Percentiles rank a stretch among this genome's conserved stretches.
phyloP scores from a whole-genome alignment of 2,329 filamentous ascomycete genomes.

The Talaromyces sp. region DNA sequence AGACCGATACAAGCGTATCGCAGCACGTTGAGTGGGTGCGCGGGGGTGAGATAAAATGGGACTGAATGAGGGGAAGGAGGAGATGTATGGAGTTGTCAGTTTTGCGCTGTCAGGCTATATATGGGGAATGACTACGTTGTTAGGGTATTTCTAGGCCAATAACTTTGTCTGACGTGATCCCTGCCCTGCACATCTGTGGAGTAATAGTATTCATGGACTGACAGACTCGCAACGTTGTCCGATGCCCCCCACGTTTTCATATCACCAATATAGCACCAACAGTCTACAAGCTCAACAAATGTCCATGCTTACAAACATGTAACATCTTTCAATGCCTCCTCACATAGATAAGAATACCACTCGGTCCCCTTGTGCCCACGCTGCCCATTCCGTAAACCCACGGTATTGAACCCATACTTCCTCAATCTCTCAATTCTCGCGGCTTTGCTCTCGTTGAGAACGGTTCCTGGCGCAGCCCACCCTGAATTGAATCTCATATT shows the following conservation, averaged over 20 bases:
- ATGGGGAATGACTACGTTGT: neutral
- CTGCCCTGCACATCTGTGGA: neutral
- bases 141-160: neutral
- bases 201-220: neutral
- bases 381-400: slow-evolving; percentile 33
- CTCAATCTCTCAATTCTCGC: slow-evolving; percentile 36
- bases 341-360: slow-evolving; percentile 39
- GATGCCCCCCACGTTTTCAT: slow-evolving; percentile 1
- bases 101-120: neutral
- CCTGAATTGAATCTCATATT: slow-evolving; percentile 4
- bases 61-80: neutral
- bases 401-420: slow-evolving; percentile 36
- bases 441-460: slow-evolving; percentile 32
- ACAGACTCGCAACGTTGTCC: neutral
- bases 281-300: neutral
- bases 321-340: slow-evolving; percentile 34
- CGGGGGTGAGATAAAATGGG: neutral
- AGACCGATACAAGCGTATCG: neutral
- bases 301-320: slow-evolving; percentile 20
- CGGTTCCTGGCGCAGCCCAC: slow-evolving; percentile 17
- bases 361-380: slow-evolving; percentile 37
- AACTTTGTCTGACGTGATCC: neutral
- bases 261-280: neutral
- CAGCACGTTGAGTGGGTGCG: neutral
- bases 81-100: neutral